Evolutionary conservation across 2,329 filamentous ascomycete species (phyloP).

Genomic region (Epichloe typhina): DNA sequence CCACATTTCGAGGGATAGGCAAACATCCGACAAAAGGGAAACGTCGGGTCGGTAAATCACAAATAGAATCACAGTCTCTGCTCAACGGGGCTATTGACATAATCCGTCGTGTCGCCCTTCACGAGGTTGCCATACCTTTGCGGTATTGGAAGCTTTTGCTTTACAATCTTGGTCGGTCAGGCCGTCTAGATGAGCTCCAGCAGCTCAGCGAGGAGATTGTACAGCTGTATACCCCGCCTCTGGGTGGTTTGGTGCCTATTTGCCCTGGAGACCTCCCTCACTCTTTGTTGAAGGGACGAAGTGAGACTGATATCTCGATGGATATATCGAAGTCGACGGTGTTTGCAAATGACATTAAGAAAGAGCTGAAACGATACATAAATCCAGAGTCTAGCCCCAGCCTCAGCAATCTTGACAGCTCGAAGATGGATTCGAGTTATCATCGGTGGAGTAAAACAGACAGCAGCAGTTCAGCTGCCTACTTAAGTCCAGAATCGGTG

Average conservation of each 20-base stretch:
- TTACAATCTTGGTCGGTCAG: constrained; percentile 28
- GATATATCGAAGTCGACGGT: neutral
- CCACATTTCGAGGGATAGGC: constrained; percentile 15
- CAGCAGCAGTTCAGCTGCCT: too few species aligned
- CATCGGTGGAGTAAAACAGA: neutral
- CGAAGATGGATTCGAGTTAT: neutral
- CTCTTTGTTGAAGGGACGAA: neutral
- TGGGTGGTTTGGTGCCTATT: constrained; percentile 25
- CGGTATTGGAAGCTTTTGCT: constrained; percentile 31
- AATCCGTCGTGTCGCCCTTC: constrained; percentile 15
- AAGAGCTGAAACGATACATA: neutral
- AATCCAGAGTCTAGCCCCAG: neutral
- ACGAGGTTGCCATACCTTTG: constrained; percentile 22
- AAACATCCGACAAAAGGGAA: constrained; percentile 12
- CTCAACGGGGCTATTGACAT: constrained; percentile 20
- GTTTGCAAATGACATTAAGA: neutral
- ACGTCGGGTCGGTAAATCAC: neutral
- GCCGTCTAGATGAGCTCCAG: constrained; percentile 31
- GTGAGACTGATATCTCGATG: neutral
- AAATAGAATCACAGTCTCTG: constrained; percentile 3
- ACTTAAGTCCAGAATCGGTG: neutral
- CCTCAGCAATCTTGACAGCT: neutral
- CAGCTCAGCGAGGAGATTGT: constrained; percentile 30
- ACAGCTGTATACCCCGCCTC: constrained; percentile 21
- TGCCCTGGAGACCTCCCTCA: constrained; percentile 30